Evolutionary conservation across 1,284 basidiomycete species (phyloP), one percentile per base, ranked within the genome.

Genomic region (Trichosporon sp.): DNA sequence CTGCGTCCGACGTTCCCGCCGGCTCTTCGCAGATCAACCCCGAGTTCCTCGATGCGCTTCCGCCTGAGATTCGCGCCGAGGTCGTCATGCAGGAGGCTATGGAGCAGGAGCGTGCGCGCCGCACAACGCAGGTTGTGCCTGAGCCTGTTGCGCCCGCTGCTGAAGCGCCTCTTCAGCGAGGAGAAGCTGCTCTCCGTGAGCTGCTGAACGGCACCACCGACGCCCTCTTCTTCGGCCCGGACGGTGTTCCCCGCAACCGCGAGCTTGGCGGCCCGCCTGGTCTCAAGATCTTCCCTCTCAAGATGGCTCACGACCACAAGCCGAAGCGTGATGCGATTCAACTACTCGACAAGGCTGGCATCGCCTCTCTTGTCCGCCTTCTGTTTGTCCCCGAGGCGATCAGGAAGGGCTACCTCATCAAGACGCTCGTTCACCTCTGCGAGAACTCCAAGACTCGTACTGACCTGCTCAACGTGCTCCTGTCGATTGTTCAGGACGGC

Each of bases 311-410:
- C 64, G 73, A 21, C 72, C 71, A 51, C 86, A 83, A 58, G 32
- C 68, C 62, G 0, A 70, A 87, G 58, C 90, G 92, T 58, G 96
- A 99, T 75, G 92, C 95, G 1, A 93, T 98, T 31, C 93, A 95
- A 77, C 87, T 99, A 2, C 87, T 99, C 42, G 97, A 99, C 81
- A 96, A 93, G 78, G 84, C 88, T 21, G 93, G 95, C 6, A 88
- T 99, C 63, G 92, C 95, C 1, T 90, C 92, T 25, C 89, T 99
- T 7, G 89, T 98, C 35, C 90, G 96, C 35, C 87, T 99, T 8
- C 88, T 99, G 23, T 99, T 98, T 87, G 98, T 95, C 87, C 97
- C 96, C 6, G 92, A 98, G 75, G 90, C 95, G 51, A 86, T 93
- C 71, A 90, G 90, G 83, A 93, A 94, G 84, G 91, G 89, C 47